phyloP scores from a whole-genome alignment of 1,284 basidiomycete genomes.

The Melampsora abietis-canadensis region DNA sequence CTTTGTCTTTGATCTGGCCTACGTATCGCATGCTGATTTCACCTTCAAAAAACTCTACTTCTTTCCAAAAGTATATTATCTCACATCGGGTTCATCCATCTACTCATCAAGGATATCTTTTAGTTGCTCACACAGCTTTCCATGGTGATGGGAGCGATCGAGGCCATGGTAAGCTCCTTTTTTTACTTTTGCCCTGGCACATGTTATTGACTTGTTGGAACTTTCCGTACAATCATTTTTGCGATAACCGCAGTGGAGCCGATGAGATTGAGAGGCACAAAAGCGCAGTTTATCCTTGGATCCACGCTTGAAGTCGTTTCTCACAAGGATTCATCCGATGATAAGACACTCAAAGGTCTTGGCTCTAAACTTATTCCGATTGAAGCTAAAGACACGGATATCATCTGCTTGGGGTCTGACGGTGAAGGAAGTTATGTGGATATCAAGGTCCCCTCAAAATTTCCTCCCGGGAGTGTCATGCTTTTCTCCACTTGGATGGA shows the following conservation, averaged over 20 bases:
- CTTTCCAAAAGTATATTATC: slow-evolving; percentile 70
- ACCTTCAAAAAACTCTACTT: background rate
- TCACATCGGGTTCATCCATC: slow-evolving; percentile 81
- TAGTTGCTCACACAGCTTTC: slow-evolving; percentile 87
- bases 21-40: background rate
- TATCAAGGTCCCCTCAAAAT: slow-evolving; percentile 74
- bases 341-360: slow-evolving; percentile 67
- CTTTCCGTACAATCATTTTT: no score
- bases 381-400: slow-evolving; percentile 56
- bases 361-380: slow-evolving; percentile 69
- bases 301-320: slow-evolving; percentile 68
- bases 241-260: slow-evolving; percentile 64
- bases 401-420: slow-evolving; percentile 60
- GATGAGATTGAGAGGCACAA: slow-evolving; percentile 73
- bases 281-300: slow-evolving; percentile 74
- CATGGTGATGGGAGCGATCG: slow-evolving; percentile 71
- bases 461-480: slow-evolving; percentile 88
- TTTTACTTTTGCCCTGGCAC: background rate
- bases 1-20: slow-evolving; percentile 40
- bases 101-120: slow-evolving; percentile 85
- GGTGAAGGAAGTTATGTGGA: slow-evolving; percentile 69
- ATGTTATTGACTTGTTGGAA: background rate
- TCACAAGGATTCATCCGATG: slow-evolving; percentile 62
- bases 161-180: slow-evolving; percentile 63
- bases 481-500: slow-evolving; percentile 79